A percentile compares a stretch with the other conserved stretches of the same genome.
Evolutionary conservation across 768 basidiomycete genomes (phyloP).

Genomic region (Suillus brevipes): DNA sequence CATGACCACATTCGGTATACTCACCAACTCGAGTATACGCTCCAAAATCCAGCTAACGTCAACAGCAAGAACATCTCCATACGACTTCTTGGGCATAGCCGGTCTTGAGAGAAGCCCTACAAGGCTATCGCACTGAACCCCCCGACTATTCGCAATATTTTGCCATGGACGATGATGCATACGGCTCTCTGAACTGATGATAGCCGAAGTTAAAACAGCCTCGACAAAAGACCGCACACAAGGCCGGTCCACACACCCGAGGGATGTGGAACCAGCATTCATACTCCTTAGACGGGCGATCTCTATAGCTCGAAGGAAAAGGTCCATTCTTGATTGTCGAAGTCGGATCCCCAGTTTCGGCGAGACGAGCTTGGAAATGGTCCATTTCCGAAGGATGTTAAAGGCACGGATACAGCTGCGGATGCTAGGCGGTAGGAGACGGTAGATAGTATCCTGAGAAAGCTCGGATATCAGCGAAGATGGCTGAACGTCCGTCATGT

Average conservation of each 20-base stretch:
- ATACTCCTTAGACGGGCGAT: constrained; percentile 64
- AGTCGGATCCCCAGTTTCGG: constrained; percentile 60
- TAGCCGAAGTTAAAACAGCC: constrained; percentile 69
- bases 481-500: constrained; percentile 70
- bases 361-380: constrained; percentile 66
- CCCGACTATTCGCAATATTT: constrained; percentile 62
- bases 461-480: constrained; percentile 72
- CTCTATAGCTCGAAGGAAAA: constrained; percentile 71
- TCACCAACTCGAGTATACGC: constrained; percentile 76
- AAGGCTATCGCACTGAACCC: constrained; percentile 62
- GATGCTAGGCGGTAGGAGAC: constrained; percentile 71
- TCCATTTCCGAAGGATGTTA: constrained; percentile 76
- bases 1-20: constrained; percentile 68
- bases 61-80: constrained; percentile 57
- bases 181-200: constrained; percentile 79
- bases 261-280: constrained; percentile 36
- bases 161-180: constrained; percentile 79
- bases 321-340: constrained; percentile 73
- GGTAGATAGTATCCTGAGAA: constrained; percentile 68
- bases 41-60: constrained; percentile 86
- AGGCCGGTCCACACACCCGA: constrained; percentile 52
- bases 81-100: constrained; percentile 41
- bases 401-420: constrained; percentile 79
- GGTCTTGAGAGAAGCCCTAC: constrained; percentile 55
- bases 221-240: constrained; percentile 82